Percentiles rank a stretch among this genome's conserved stretches.
Evolutionary conservation across 805 yeast species (phyloP).

Genomic region (Blastobotrys muscicola): DNA sequence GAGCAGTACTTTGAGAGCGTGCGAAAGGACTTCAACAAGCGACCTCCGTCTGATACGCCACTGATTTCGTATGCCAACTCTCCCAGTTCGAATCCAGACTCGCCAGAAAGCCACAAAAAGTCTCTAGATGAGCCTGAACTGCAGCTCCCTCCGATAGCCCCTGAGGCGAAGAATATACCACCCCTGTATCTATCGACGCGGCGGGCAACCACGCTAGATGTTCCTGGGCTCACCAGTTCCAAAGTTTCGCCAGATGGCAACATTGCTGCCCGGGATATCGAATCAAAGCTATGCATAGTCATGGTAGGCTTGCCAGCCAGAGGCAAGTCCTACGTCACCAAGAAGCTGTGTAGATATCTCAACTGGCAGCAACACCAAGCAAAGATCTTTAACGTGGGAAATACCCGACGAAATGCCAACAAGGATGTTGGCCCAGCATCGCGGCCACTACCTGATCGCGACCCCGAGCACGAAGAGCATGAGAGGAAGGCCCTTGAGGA

Average conservation of each 20-base stretch:
- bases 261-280: slow-evolving; percentile 47
- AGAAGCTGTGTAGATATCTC: slow-evolving; percentile 78
- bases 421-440: slow-evolving; percentile 58
- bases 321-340: slow-evolving; percentile 89
- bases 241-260: slow-evolving; percentile 63
- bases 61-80: slow-evolving; percentile 14
- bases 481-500: slow-evolving; percentile 13
- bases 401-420: slow-evolving; percentile 71
- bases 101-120: no score
- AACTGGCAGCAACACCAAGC: slow-evolving; percentile 93
- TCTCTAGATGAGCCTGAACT: no score
- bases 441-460: slow-evolving; percentile 46
- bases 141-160: no score
- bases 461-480: slow-evolving; percentile 8
- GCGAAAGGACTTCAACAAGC: slow-evolving; percentile 9
- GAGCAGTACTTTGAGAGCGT: no score
- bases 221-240: slow-evolving; percentile 84
- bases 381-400: slow-evolving; percentile 88
- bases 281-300: slow-evolving; percentile 78
- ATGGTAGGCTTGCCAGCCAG: slow-evolving; percentile 96
- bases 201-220: slow-evolving; percentile 76
- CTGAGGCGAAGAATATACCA: slow-evolving; percentile 9
- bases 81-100: slow-evolving; percentile 8
- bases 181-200: slow-evolving; percentile 24
- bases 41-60: slow-evolving; percentile 20